phyloP scores from a whole-genome alignment of 2,329 filamentous ascomycete species.

The Cladorrhinum sp. region DNA sequence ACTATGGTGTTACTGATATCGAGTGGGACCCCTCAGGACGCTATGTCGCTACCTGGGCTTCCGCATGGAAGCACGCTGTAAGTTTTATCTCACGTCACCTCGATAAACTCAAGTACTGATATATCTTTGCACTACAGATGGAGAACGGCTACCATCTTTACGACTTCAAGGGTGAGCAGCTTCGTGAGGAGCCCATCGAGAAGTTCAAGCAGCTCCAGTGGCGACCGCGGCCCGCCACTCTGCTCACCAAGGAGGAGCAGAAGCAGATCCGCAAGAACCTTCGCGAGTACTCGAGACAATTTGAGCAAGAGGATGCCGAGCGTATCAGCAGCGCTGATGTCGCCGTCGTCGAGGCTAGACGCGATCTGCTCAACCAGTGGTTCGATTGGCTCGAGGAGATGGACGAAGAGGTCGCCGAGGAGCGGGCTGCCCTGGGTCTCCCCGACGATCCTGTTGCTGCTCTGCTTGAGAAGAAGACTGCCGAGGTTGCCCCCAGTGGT shows the following conservation, averaged over 20 bases:
- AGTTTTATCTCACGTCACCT: conserved; percentile 37
- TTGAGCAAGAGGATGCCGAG: conserved; percentile 92
- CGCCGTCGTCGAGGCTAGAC: conserved; percentile 85
- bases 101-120: conserved; percentile 12
- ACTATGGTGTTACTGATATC: conserved; percentile 96
- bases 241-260: conserved; percentile 95
- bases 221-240: conserved; percentile 86
- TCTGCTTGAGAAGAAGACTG: conserved; percentile 56
- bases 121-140: conserved; percentile 63
- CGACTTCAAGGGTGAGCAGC: conserved; percentile 86
- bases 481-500: conserved; percentile 53
- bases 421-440: conserved; percentile 66
- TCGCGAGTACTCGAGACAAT: conserved; percentile 89
- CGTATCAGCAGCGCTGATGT: conserved; percentile 92
- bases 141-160: conserved; percentile 99
- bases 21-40: conserved; percentile 97
- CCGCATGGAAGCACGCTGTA: conserved; percentile 94
- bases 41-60: conserved; percentile 90
- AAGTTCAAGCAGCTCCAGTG: conserved; percentile 98
- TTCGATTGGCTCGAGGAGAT: conserved; percentile 74
- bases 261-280: conserved; percentile 98
- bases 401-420: conserved; percentile 68
- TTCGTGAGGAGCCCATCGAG: conserved; percentile 88
- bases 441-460: conserved; percentile 63
- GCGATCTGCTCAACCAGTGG: conserved; percentile 85